Evolutionary conservation across 2,329 filamentous ascomycete species (phyloP), one percentile per base, ranked within the genome.

Genomic region (Aspergillus piperis): DNA sequence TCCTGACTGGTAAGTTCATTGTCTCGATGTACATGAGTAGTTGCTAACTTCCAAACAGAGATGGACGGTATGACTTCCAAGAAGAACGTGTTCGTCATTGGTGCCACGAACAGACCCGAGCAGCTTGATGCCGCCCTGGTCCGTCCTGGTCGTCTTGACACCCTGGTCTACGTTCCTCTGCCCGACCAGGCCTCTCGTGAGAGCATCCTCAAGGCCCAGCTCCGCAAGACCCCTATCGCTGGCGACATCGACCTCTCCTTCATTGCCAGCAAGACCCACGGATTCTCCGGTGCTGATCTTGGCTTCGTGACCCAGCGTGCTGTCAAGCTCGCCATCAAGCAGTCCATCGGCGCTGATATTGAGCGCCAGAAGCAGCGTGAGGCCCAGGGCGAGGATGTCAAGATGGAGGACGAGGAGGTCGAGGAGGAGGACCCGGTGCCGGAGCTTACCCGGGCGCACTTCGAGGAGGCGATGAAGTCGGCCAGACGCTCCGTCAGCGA

Each of bases 71-170:
- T 98, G 94, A 98, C 94, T 49, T 97, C 94, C 41, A 99, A 99
- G 91, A 99, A 99, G 90, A 99, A 99, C 78, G 95, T 99, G 66
- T 99, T 99, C 81, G 95, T 99, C 67, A 99, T 99, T 71, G 95
- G 95, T 78, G 95, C 95, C 49, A 99, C 95, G 80, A 99, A 99
- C 84, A 87, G 95, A 83, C 95, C 95, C 47, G 95, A 99, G 83
- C 95, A 98, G 83, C 90, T 99, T 62, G 95, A 99, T 79, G 95
- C 95, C 76, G 95, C 95, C 70, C 86, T 99, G 71, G 97, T 94
- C 86, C 93, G 95, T 86, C 95, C 95, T 59, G 95, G 95, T 70
- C 95, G 95, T 92, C 90, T 99, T 52, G 95, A 99, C 79, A 98
- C 94, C 39, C 88, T 99, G 68, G 95, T 99, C 79, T 99, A 99